Percentiles rank a stretch among this genome's conserved stretches.
Evolutionary conservation across 2,329 filamentous ascomycete species (phyloP).

Genomic region (Colletotrichum cordylinicola): DNA sequence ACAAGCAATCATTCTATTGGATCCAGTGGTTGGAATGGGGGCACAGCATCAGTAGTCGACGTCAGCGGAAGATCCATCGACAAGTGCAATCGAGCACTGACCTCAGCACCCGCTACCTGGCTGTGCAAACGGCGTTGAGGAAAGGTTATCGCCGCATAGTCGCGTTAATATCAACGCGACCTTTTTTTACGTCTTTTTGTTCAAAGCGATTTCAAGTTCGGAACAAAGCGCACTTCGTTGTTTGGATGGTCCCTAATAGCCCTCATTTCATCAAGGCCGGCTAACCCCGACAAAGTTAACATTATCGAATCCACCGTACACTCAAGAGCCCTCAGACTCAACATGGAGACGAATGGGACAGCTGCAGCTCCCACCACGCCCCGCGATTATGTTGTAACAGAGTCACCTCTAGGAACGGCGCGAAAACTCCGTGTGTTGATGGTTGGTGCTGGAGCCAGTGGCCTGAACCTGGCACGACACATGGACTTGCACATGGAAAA

Average conservation of each 20-base stretch:
- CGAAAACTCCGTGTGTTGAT: background rate
- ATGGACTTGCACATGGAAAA: background rate
- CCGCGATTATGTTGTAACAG: background rate
- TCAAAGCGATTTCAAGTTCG: background rate
- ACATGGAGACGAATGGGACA: background rate
- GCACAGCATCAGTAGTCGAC: background rate
- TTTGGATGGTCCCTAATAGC: background rate
- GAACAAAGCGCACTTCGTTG: rapidly evolving
- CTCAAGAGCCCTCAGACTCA: background rate
- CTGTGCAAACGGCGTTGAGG: background rate
- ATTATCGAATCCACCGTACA: background rate
- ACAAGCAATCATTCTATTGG: background rate
- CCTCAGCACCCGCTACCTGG: background rate
- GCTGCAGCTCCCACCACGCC: background rate
- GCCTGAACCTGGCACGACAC: background rate
- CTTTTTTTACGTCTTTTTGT: background rate
- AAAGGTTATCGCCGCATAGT: background rate
- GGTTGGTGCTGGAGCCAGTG: background rate
- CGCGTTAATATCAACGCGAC: background rate
- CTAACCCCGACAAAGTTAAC: background rate
- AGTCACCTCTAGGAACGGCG: background rate
- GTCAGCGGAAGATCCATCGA: background rate
- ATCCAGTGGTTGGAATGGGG: background rate
- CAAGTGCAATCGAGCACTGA: background rate
- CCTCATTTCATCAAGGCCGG: rapidly evolving